Evolutionary conservation across 73 alveolate genomes (phyloP).

Genomic region (Stentor roeselii): DNA sequence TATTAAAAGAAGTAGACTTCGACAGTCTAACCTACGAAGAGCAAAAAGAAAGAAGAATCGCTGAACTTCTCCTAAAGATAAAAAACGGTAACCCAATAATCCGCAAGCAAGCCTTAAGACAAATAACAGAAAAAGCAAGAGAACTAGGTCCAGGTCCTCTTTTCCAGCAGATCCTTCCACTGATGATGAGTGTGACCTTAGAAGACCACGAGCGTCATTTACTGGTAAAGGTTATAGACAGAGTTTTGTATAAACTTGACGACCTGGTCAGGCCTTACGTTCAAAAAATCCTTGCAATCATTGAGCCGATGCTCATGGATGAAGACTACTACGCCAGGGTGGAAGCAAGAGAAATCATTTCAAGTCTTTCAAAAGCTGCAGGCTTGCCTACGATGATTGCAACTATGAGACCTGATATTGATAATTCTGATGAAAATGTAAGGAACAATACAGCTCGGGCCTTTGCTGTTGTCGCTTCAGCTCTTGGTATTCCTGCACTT

Average conservation of each 20-base stretch:
- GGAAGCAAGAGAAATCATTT: constrained; percentile 99
- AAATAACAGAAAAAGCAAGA: constrained; percentile 89
- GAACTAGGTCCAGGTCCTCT: constrained; percentile 96
- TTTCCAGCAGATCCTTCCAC: constrained; percentile 90
- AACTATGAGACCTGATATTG: constrained; percentile 99
- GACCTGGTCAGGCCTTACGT: constrained; percentile 97
- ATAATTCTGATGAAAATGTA: constrained; percentile 98
- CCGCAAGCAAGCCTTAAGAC: constrained; percentile 88
- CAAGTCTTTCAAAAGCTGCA: constrained; percentile 98
- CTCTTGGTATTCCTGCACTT: constrained; percentile 97
- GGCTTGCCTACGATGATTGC: constrained; percentile 99
- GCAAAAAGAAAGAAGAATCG: constrained; percentile 85
- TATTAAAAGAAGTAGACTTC: constrained; percentile 84
- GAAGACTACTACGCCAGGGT: constrained; percentile 99
- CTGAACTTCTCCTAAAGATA: constrained; percentile 86
- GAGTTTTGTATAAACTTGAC: constrained; percentile 48
- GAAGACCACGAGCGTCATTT: constrained; percentile 98
- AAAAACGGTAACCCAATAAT: constrained; percentile 98
- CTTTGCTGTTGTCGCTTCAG: constrained; percentile 99
- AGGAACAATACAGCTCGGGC: constrained; percentile 98
- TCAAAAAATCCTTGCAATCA: constrained; percentile 97
- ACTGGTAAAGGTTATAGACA: constrained; percentile 86
- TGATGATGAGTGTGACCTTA: constrained; percentile 91
- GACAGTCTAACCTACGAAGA: constrained; percentile 84
- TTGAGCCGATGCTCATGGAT: constrained; percentile 98